Conservation (phyloP, 257 asterid species). For the Craterostigma plantagineum region DNA sequence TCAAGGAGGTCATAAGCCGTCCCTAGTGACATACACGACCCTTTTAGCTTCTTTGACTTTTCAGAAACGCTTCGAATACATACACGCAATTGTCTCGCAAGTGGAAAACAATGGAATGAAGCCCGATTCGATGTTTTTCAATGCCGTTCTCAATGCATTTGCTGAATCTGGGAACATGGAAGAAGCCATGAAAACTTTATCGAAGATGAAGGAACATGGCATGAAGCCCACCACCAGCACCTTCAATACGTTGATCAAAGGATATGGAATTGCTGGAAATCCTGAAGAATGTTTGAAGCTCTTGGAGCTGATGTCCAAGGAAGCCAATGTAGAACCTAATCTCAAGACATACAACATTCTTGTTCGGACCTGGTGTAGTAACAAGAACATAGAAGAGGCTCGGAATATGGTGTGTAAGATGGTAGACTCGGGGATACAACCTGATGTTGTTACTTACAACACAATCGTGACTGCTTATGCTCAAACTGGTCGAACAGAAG, state of each 20-base stretch:
- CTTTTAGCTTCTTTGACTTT: conserved; percentile 47
- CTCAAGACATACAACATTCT: conserved; percentile 48
- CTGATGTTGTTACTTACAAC: conserved; percentile 45
- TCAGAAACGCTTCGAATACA: conserved; percentile 35
- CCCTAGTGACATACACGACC: conserved; percentile 58
- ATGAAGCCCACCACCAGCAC: conserved; percentile 45
- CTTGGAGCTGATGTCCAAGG: conserved; percentile 35
- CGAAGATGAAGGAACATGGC: conserved; percentile 40
- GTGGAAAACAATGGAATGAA: conserved; percentile 28
- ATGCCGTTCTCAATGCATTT: conserved; percentile 55
- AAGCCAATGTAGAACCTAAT: conserved; percentile 35
- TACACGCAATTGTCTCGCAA: conserved; percentile 27
- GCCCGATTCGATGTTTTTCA: conserved; percentile 49
- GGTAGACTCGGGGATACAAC: conserved; percentile 34
- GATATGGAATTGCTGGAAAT: conserved; percentile 49
- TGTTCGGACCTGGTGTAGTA: conserved; percentile 47
- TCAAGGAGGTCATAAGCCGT: conserved; percentile 50
- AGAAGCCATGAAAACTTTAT: conserved; percentile 40
- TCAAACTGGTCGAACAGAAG: conserved; percentile 23
- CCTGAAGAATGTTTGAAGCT: conserved; percentile 46
- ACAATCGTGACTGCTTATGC: conserved; percentile 40
- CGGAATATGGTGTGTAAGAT: conserved; percentile 31
- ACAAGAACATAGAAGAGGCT: conserved; percentile 30
- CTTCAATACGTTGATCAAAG: conserved; percentile 51
- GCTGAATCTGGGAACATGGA: conserved; percentile 65